Base-by-base conservation (phyloP, 768 basidiomycete species). In the Kwoniella sp. region DNA sequence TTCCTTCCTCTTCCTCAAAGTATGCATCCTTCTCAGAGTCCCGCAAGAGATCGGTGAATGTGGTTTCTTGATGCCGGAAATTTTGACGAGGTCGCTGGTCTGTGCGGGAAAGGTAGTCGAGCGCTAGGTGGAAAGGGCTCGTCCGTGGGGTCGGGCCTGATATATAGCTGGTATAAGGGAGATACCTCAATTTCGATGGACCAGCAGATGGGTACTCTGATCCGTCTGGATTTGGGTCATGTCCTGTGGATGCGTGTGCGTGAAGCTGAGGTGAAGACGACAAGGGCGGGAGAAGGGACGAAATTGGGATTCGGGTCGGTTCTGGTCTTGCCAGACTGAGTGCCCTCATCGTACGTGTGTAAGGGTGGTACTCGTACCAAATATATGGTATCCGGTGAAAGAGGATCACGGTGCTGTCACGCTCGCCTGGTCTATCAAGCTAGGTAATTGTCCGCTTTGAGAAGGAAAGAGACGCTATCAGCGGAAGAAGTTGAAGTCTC, bases 91-190 rank as follows among this genome's bases (percentile, higher is more conserved):
- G n/a, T n/a, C n/a, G n/a, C n/a, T 34, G 29, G 41, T 75, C 74
- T 7, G 66, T 41, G 1, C 69, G 37, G 15, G 45, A 60, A 4
- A 76, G 58, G 55, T 71, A 76, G 26, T 63, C 55, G 23, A 76
- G 59, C 2, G 75, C 64, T 34, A 76, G 64, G 65, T 73, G 71
- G 15, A 73, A 23, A 22, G 73, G 68, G 25, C 51, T 38, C 23
- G 61, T 55, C 1, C 51, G 61, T 34, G 58, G 58, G n/a, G 50
- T 22, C 2, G 47, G 48, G 23, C 58, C 58, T 22, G 52, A 2
- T 3, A 57, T 41, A 41, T 57, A 57, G 22, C 34, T 38, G 38
- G 34, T 38, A 4, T 20, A 11, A 31, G n/a, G n/a, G 29, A 55
- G 20, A 31, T 55, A 55, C 31, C 29, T 45, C 17, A 17, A 9